phyloP scores from a whole-genome alignment of 2,329 filamentous ascomycete species.

The Gaeumannomyces sp. region DNA sequence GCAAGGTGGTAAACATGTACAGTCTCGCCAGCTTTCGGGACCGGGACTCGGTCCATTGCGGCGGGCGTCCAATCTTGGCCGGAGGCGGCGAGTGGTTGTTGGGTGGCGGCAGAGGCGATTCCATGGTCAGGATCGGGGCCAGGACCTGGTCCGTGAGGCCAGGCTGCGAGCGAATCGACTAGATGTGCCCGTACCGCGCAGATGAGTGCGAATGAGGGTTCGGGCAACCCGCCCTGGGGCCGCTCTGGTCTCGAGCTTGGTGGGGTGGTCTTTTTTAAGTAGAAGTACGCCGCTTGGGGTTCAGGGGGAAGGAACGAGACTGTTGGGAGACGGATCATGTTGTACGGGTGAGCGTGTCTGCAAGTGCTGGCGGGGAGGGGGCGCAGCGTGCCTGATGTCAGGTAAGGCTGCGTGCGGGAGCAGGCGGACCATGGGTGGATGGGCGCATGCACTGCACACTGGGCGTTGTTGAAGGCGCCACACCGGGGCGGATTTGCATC shows the following conservation, averaged over 20 bases:
- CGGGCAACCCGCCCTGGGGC: too few relatives aligned
- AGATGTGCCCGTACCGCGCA: too few relatives aligned
- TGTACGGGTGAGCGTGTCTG: background rate
- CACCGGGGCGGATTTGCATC: background rate
- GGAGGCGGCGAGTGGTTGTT: constrained; percentile 10
- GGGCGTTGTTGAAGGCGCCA: background rate
- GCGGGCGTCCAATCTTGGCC: constrained; percentile 42
- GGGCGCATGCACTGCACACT: background rate
- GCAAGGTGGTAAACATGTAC: constrained; percentile 50
- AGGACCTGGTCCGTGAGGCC: background rate
- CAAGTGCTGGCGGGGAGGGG: background rate
- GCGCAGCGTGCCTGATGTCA: background rate
- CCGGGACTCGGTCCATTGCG: constrained; percentile 48
- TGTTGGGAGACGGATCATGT: background rate
- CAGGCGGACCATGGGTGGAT: too few relatives aligned
- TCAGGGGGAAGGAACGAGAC: background rate
- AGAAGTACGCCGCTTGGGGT: background rate
- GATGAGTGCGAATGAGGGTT: too few relatives aligned
- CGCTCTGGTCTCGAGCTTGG: too few relatives aligned
- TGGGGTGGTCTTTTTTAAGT: background rate
- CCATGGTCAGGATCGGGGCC: background rate
- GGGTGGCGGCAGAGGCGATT: background rate
- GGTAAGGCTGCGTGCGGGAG: background rate
- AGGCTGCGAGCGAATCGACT: background rate
- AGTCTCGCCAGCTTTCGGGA: constrained; percentile 48